Evolutionary conservation across 768 basidiomycete genomes (phyloP).

Genomic region (Tylopilus vinaceipallidus): DNA sequence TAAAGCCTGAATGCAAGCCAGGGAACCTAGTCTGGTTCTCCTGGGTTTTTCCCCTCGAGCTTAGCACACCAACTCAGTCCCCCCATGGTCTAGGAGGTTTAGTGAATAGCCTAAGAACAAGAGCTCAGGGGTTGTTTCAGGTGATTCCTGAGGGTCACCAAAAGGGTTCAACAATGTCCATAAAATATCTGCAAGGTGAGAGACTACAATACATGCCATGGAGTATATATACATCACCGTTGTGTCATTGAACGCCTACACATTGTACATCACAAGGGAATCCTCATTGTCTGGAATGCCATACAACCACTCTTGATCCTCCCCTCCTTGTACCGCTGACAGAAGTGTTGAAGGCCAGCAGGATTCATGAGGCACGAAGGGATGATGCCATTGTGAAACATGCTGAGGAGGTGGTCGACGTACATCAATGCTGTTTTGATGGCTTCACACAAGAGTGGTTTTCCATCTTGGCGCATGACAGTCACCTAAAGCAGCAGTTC

Average conservation of each 20-base stretch:
- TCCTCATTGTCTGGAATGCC: conserved; percentile 13
- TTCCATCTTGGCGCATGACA: conserved; percentile 22
- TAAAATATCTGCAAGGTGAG: background rate
- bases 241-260: too few relatives aligned
- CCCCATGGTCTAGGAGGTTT: too few relatives aligned
- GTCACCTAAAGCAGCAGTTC: conserved; percentile 18
- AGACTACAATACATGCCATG: background rate
- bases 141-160: background rate
- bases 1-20: too few relatives aligned
- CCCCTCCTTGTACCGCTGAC: conserved; percentile 22
- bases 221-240: too few relatives aligned
- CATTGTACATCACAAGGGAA: conserved; percentile 25
- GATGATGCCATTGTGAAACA: conserved; percentile 24
- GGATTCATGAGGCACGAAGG: conserved; percentile 18
- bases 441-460: conserved; percentile 24
- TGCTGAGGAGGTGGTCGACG: conserved; percentile 30
- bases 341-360: conserved; percentile 25
- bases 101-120: too few relatives aligned
- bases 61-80: too few relatives aligned
- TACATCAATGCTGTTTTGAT: conserved; percentile 33
- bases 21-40: too few relatives aligned
- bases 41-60: too few relatives aligned
- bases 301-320: conserved; percentile 6
- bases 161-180: background rate
- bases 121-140: too few relatives aligned